Base-by-base conservation (phyloP, 108 stramenopile genomes). In the Bacterosira constricta region DNA sequence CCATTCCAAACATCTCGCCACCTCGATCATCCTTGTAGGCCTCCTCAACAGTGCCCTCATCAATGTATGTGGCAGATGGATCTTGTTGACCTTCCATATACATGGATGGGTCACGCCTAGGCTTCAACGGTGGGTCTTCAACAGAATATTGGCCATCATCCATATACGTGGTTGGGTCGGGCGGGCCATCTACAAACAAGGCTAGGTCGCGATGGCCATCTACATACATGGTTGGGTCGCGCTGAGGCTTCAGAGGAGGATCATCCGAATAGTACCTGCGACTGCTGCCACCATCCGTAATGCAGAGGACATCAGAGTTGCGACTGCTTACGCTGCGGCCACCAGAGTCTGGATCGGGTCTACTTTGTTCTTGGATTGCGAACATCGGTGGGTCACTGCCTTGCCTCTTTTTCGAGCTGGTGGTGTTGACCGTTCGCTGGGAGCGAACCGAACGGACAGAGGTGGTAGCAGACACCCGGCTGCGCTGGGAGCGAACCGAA, bases 351-450 rank as follows among this genome's bases (percentile, higher is more conserved):
- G 60, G 60, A 29, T 61, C 60, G 2, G 38, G 37, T 29, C 29
- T 61, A 29, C 20, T 37, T 42, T 61, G 36, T 15, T 41, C 12
- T n/a, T 37, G 36, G 15, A 37, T 35, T 17, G 39, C 39, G 17
- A 18, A 61, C 42, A 61, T 61, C 12, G 60, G 27, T 26, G 60
- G 60, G 35, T 61, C 60, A 13, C 60, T 29, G 6, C 34, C 37
- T 23, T 45, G 39, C n/a, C n/a, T n/a, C n/a, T n/a, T n/a, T n/a
- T n/a, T 29, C 38, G 37, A 18, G 6, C 23, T 18, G 46, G 21
- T 23, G 23, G 6, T 47, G 23, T n/a, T n/a, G n/a, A n/a, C 12
- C 17, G 34, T 54, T 4, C 32, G 15, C 11, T 15, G 26, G 12
- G 31, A 32, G 10, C 17, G 4, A 54, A 11, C 53, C 9, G 53